These are phyloP conservation scores for Xerocomellus amylosporus DNA, from an alignment of 768 basidiomycete genomes.

Conservation along the genomic window DNA sequence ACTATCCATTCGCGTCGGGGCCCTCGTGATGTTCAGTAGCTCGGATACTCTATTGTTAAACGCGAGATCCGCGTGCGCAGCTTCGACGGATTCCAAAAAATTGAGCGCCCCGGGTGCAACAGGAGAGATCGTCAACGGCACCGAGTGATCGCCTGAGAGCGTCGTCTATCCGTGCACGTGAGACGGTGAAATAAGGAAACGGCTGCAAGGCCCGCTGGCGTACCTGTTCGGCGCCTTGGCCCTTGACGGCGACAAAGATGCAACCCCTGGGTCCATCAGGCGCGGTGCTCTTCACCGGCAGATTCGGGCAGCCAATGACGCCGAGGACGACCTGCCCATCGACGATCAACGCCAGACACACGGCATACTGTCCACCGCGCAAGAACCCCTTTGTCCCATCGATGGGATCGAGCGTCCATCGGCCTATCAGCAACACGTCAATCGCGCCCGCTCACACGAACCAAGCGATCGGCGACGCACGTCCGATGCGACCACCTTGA, in stretches of 20 bases:
- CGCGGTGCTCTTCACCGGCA: conserved; percentile 54
- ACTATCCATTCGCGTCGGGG: conserved; percentile 86
- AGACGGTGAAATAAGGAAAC: background rate
- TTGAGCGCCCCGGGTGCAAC: conserved; percentile 47
- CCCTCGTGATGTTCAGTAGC: conserved; percentile 59
- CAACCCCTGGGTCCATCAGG: conserved; percentile 68
- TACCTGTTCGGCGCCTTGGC: conserved; percentile 79
- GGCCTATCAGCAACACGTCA: conserved; percentile 42
- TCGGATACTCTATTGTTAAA: conserved; percentile 74
- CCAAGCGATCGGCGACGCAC: conserved; percentile 42
- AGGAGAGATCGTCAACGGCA: conserved; percentile 46
- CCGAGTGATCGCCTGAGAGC: conserved; percentile 48
- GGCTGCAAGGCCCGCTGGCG: background rate
- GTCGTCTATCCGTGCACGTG: conserved; percentile 40
- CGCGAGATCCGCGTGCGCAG: conserved; percentile 86
- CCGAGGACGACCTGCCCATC: conserved; percentile 78
- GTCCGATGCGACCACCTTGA: conserved; percentile 67
- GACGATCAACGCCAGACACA: conserved; percentile 82
- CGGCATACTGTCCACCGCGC: conserved; percentile 89
- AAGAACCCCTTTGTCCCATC: conserved; percentile 95
- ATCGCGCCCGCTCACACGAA: background rate
- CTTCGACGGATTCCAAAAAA: conserved; percentile 91
- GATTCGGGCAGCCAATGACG: conserved; percentile 91
- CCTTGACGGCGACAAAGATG: conserved; percentile 83
- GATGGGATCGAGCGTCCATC: conserved; percentile 88